Conservation (phyloP, 2,329 filamentous ascomycete genomes). For the Truncatella angustata region DNA sequence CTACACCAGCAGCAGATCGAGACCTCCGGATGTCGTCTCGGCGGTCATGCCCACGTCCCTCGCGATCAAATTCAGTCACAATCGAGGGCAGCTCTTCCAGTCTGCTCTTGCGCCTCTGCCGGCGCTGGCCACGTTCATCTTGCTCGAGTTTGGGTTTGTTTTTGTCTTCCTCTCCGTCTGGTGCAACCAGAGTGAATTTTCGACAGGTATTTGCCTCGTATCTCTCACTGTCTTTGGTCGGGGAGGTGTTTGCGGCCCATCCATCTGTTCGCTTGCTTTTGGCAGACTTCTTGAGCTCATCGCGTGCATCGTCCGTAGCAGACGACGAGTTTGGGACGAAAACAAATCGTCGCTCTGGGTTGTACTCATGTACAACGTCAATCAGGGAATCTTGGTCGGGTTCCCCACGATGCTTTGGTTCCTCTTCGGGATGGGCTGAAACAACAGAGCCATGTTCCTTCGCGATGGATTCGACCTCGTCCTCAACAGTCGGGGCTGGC, state of each 20-base stretch:
- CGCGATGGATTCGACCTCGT: conserved; percentile 61
- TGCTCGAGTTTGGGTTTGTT: conserved; percentile 20
- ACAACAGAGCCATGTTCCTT: conserved; percentile 52
- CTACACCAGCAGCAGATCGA: conserved; percentile 23
- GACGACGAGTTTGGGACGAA: conserved; percentile 44
- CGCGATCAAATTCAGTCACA: conserved; percentile 21
- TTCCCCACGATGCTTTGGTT: conserved; percentile 59
- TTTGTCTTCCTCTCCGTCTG: conserved; percentile 29
- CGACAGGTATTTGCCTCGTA: conserved; percentile 43
- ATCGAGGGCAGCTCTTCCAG: conserved; percentile 28
- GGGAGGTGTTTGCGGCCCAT: conserved; percentile 11
- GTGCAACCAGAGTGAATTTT: conserved; percentile 33
- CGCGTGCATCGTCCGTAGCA: conserved; percentile 20
- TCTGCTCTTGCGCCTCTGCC: conserved; percentile 24
- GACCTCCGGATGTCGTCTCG: conserved; percentile 19
- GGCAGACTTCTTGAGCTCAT: conserved; percentile 16
- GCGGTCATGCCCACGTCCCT: conserved; percentile 10
- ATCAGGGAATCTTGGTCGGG: conserved; percentile 69
- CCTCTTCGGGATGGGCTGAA: conserved; percentile 43
- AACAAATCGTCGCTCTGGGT: conserved; percentile 65
- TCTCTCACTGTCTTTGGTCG: conserved; percentile 18
- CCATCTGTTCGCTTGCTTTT: background rate
- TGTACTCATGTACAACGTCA: conserved; percentile 58
- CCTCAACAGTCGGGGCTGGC: conserved; percentile 61
- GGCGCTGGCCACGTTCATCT: conserved; percentile 15